phyloP scores from a whole-genome alignment of 2,329 filamentous ascomycete species.

The Monosporascus cannonballus region DNA sequence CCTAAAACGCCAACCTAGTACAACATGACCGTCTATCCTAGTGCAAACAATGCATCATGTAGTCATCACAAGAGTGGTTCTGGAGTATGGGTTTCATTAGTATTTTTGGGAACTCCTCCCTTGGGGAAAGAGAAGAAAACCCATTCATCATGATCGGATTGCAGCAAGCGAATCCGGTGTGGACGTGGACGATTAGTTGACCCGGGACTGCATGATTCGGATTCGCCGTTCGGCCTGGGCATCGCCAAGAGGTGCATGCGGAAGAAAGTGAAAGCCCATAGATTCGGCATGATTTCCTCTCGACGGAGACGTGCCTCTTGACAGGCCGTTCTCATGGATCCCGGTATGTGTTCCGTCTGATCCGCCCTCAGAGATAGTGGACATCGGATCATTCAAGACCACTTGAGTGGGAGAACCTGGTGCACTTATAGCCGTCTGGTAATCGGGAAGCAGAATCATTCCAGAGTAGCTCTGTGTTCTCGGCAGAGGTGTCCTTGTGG shows the following conservation, averaged over 20 bases:
- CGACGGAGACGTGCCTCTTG: conserved; percentile 16
- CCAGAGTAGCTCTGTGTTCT: conserved; percentile 44
- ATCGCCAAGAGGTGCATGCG: conserved; percentile 17
- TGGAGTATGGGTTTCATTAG: background rate
- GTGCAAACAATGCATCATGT: background rate
- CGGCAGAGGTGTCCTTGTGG: conserved; percentile 56
- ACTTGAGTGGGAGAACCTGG: conserved; percentile 41
- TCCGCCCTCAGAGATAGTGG: conserved; percentile 19
- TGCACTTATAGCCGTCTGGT: conserved; percentile 53
- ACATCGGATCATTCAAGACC: conserved; percentile 22
- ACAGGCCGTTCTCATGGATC: conserved; percentile 5
- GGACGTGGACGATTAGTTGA: background rate
- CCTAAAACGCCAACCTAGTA: background rate
- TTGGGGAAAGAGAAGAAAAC: too few species aligned
- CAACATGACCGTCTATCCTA: background rate
- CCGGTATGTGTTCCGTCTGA: conserved; percentile 1
- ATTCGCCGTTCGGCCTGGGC: conserved; percentile 18
- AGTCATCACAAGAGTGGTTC: background rate
- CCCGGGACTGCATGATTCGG: conserved; percentile 4
- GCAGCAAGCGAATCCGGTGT: too few species aligned
- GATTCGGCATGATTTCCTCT: conserved; percentile 13
- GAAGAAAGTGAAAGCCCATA: conserved; percentile 22
- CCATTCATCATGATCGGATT: background rate
- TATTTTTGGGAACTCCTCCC: background rate
- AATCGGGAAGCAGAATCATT: conserved; percentile 55